Evolutionary conservation across 352 stramenopile species (phyloP).

Genomic region (Plasmopara viticola): DNA sequence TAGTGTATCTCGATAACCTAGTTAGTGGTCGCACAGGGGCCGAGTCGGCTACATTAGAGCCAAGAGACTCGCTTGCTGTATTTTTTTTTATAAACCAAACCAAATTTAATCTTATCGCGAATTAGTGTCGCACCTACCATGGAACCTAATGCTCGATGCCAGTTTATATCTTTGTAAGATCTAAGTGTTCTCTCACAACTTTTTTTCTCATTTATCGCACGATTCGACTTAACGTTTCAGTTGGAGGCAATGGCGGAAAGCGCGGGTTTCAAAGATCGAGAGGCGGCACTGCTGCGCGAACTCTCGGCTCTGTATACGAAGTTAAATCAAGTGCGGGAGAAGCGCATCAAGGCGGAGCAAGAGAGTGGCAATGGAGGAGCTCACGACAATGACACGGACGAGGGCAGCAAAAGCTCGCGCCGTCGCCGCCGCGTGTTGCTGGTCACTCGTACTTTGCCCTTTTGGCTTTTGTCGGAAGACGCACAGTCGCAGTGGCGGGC

Average conservation of each 20-base stretch:
- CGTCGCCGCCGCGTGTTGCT: constrained; percentile 58
- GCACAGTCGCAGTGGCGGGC: constrained; percentile 77
- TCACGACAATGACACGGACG: constrained; percentile 21
- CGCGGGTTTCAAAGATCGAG: constrained; percentile 57
- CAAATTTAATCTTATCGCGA: constrained; percentile 21
- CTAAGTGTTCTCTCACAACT: not conserved
- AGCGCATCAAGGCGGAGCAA: constrained; percentile 65
- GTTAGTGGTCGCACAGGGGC: constrained; percentile 7
- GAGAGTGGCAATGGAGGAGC: constrained; percentile 24
- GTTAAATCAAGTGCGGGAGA: constrained; percentile 77
- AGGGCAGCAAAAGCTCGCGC: constrained; percentile 24
- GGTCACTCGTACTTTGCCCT: constrained; percentile 70
- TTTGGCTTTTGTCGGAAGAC: constrained; percentile 73
- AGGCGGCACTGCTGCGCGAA: constrained; percentile 58
- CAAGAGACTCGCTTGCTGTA: constrained; percentile 10
- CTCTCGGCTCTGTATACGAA: constrained; percentile 74
- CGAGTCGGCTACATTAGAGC: not conserved
- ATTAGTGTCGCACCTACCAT: not conserved
- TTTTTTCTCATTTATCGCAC: constrained; percentile 5
- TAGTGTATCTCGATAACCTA: constrained; percentile 14
- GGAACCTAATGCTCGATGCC: too few species aligned
- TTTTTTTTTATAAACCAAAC: constrained; percentile 17
- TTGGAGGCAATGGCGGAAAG: constrained; percentile 8
- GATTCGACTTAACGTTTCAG: not conserved
- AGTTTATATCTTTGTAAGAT: not conserved